These are phyloP conservation scores for Pichia exigua DNA, from an alignment of 805 yeast species.

Conservation along the genomic window DNA sequence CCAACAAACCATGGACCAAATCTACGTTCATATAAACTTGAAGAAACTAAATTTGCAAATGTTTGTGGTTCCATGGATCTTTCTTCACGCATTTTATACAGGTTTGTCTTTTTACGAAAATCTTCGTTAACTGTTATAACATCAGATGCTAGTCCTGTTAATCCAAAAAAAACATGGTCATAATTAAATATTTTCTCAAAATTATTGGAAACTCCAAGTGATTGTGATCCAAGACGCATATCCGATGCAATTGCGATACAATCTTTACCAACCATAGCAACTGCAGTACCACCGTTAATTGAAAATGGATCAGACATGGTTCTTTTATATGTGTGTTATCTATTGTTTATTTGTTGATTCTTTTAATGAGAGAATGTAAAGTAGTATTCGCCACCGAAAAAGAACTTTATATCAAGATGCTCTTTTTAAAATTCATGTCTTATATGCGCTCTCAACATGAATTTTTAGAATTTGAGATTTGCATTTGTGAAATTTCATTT, in stretches of 20 bases:
- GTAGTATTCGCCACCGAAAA: neutral
- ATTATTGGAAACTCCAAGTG: constrained; percentile 83
- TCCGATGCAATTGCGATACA: constrained; percentile 98
- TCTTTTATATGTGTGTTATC: neutral
- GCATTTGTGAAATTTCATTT: too few species aligned
- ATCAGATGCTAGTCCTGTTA: constrained; percentile 94
- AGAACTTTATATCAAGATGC: neutral
- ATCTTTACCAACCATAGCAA: constrained; percentile 97
- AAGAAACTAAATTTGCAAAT: constrained; percentile 85
- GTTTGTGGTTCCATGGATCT: constrained; percentile 88
- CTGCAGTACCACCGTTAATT: constrained; percentile 88
- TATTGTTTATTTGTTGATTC: neutral
- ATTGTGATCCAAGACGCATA: constrained; percentile 87
- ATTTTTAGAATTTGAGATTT: neutral
- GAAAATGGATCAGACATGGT: constrained; percentile 73
- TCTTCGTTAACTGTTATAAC: constrained; percentile 77
- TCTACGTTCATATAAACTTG: constrained; percentile 83
- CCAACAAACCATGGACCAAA: constrained; percentile 96
- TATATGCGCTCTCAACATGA: neutral
- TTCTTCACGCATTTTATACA: constrained; percentile 88
- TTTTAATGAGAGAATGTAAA: too few species aligned
- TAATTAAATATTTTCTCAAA: constrained; percentile 87
- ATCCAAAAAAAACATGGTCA: constrained; percentile 81
- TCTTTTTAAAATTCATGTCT: neutral
- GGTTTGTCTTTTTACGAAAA: constrained; percentile 76